Conservation (phyloP, 306 rosid genomes). For the Cucurbita pepo region DNA sequence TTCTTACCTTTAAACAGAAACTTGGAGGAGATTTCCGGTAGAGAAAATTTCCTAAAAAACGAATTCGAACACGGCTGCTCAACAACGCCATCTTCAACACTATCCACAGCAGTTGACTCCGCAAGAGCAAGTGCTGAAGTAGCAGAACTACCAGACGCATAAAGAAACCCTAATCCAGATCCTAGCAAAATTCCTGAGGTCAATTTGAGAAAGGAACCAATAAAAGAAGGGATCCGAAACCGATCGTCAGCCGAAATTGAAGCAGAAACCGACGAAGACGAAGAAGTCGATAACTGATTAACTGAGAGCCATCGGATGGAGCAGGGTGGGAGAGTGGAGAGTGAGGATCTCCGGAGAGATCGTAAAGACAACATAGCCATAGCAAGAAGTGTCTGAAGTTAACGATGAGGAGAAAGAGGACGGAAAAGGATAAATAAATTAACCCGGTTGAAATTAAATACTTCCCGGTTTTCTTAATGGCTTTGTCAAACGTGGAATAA, state of each 20-base stretch:
- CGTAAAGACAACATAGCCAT: constrained; percentile 21
- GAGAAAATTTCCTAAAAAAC: constrained; percentile 24
- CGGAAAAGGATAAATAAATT: not conserved
- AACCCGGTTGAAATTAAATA: not conserved
- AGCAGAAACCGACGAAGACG: constrained; percentile 11
- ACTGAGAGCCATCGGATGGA: constrained; percentile 13
- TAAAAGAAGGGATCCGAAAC: not conserved
- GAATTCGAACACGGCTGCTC: constrained; percentile 8
- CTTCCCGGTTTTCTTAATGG: not conserved
- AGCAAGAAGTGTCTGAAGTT: not conserved
- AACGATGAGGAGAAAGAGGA: not conserved
- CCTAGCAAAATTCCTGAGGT: constrained; percentile 21
- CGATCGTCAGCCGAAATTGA: not conserved
- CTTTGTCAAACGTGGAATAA: not conserved
- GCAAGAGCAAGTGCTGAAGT: constrained; percentile 14
- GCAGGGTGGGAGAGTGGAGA: constrained; percentile 8
- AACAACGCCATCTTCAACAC: not conserved
- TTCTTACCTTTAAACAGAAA: constrained; percentile 42
- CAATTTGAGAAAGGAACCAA: constrained; percentile 19
- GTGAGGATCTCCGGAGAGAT: constrained; percentile 27
- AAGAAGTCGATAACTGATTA: constrained; percentile 5
- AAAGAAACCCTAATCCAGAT: constrained; percentile 41
- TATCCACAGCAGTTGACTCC: constrained; percentile 11
- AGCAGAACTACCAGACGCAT: constrained; percentile 17
- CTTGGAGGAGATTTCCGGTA: constrained; percentile 25